A percentile compares a stretch with the other conserved stretches of the same genome.
Conservation (phyloP, 2,329 filamentous ascomycete species). For the Paecilomyces formosus region DNA sequence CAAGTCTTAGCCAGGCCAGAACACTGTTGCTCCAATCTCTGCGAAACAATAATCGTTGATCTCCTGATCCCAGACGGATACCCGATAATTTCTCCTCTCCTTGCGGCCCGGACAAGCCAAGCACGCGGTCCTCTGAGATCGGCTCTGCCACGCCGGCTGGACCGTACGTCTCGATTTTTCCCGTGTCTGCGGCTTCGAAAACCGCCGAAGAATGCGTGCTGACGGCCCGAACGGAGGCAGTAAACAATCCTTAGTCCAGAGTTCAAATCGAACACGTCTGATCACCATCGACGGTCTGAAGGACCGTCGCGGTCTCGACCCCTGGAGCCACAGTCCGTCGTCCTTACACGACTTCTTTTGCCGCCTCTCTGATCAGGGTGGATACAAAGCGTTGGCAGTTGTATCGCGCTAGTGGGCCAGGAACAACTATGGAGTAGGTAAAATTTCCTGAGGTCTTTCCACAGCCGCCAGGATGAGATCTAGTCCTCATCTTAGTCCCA, state of each 20-base stretch:
- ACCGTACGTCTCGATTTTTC: not conserved
- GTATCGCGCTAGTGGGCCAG: not conserved
- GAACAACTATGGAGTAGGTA: not conserved
- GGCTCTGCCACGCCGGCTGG: not conserved
- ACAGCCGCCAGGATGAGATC: not conserved
- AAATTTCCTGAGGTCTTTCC: not conserved
- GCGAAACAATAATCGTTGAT: not conserved
- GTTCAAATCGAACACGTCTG: not conserved
- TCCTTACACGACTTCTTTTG: not conserved
- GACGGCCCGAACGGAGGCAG: not conserved
- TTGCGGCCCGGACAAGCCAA: not conserved
- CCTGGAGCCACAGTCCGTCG: not conserved
- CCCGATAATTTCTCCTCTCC: no score
- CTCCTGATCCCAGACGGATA: not conserved
- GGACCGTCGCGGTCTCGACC: not conserved
- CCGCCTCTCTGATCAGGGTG: not conserved
- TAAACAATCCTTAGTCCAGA: not conserved
- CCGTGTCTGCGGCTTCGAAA: not conserved
- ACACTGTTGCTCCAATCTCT: not conserved
- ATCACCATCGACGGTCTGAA: not conserved
- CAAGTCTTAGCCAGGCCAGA: not conserved
- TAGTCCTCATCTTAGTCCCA: not conserved
- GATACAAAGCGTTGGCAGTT: not conserved
- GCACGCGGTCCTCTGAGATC: not conserved
- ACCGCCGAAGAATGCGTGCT: not conserved